A percentile compares a stretch with the other conserved stretches of the same genome.
Conservation (phyloP, 83 land plant species). For the Diphasiastrum complanatum region DNA sequence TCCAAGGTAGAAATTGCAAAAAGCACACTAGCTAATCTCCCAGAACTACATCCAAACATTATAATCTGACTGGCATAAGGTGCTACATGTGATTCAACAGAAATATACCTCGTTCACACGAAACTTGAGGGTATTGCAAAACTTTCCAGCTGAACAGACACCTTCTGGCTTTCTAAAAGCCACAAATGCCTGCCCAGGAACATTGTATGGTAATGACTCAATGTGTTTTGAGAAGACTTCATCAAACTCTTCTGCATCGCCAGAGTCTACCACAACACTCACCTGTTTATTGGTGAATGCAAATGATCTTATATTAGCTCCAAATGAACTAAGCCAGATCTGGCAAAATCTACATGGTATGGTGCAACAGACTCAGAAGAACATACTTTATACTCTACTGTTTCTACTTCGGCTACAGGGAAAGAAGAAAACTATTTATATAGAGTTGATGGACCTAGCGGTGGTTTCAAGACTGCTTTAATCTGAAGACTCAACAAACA, state of each 20-base stretch:
- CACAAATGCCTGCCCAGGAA: constrained; percentile 92
- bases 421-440: neutral
- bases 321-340: no score
- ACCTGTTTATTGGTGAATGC: constrained; percentile 42
- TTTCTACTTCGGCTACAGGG: neutral
- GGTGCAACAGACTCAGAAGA: no score
- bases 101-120: constrained; percentile 63
- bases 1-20: no score
- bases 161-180: constrained; percentile 91
- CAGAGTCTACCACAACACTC: constrained; percentile 63
- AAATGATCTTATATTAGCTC: neutral
- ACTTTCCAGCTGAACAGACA: constrained; percentile 63
- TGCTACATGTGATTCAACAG: no score
- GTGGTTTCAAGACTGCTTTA: no score
- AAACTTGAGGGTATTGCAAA: constrained; percentile 69
- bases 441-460: neutral
- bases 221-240: constrained; percentile 59
- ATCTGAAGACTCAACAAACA: no score
- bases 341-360: no score
- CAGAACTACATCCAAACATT: no score
- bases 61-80: no score
- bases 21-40: no score
- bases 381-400: no score
- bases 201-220: constrained; percentile 68
- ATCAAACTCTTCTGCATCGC: constrained; percentile 77